These are phyloP conservation scores for Drechslera avenae DNA, from an alignment of 2,329 filamentous ascomycete species.

Conservation along the genomic window DNA sequence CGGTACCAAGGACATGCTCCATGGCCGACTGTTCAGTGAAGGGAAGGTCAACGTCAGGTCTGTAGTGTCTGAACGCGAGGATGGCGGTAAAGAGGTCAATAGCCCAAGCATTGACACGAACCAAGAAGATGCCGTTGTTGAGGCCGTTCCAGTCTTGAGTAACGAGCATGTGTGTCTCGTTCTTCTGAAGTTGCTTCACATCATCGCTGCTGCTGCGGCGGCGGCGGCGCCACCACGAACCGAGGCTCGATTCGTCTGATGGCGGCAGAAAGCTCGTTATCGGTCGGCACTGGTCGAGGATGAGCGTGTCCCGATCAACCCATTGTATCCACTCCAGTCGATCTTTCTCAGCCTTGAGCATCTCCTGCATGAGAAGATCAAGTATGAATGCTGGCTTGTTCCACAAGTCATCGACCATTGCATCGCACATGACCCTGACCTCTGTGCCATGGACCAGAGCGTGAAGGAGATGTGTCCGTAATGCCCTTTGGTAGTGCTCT, in stretches of 20 bases:
- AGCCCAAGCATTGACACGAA: slow-evolving; percentile 49
- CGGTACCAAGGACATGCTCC: slow-evolving; percentile 45
- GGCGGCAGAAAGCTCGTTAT: slow-evolving; percentile 49
- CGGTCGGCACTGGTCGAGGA: slow-evolving; percentile 52
- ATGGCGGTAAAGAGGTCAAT: slow-evolving; percentile 49
- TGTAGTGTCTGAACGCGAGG: slow-evolving; percentile 48
- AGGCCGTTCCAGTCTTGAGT: slow-evolving; percentile 50
- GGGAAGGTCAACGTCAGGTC: slow-evolving; percentile 40
- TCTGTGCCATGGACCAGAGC: slow-evolving; percentile 49
- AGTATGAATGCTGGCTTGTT: slow-evolving; percentile 54
- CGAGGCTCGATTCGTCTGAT: slow-evolving; percentile 18
- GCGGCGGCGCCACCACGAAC: slow-evolving; percentile 24
- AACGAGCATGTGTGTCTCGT: slow-evolving; percentile 43
- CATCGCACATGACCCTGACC: slow-evolving; percentile 50
- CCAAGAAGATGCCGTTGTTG: slow-evolving; percentile 52
- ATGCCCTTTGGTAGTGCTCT: slow-evolving; percentile 49
- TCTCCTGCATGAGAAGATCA: slow-evolving; percentile 42
- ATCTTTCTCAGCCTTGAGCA: slow-evolving; percentile 46
- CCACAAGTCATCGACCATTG: slow-evolving; percentile 53
- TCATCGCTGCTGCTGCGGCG: too few species aligned
- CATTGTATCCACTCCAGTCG: slow-evolving; percentile 53
- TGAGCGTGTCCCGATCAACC: slow-evolving; percentile 53
- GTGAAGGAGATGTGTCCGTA: slow-evolving; percentile 46
- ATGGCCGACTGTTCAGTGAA: slow-evolving; percentile 53
- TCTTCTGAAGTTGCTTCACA: not conserved